phyloP scores from a whole-genome alignment of 192 early-diverging fungal genomes.

The Coemansia sp. region DNA sequence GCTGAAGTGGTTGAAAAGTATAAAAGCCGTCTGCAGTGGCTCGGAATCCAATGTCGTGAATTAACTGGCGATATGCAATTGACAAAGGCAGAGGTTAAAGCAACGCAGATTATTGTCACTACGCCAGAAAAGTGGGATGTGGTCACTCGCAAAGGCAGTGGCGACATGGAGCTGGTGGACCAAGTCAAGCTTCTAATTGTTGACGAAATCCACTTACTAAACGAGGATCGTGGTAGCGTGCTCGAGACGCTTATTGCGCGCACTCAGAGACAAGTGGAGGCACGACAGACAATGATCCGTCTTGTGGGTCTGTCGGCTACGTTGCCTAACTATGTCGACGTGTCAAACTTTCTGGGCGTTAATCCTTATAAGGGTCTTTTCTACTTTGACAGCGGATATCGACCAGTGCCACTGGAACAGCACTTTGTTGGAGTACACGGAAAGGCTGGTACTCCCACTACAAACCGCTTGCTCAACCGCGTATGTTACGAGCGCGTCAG shows the following conservation, averaged over 20 bases:
- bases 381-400: conserved; percentile 93
- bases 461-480: conserved; percentile 70
- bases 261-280: conserved; percentile 88
- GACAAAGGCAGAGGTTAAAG: conserved; percentile 88
- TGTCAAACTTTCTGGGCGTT: conserved; percentile 88
- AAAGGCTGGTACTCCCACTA: conserved; percentile 69
- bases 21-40: conserved; percentile 72
- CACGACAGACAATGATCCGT: conserved; percentile 91
- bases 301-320: conserved; percentile 97
- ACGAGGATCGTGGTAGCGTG: conserved; percentile 95
- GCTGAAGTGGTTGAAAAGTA: conserved; percentile 95
- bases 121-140: conserved; percentile 99
- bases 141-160: conserved; percentile 92
- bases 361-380: conserved; percentile 92
- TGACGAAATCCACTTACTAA: conserved; percentile 96
- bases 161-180: conserved; percentile 87
- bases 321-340: conserved; percentile 96
- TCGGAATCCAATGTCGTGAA: conserved; percentile 86
- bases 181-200: conserved; percentile 93
- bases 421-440: conserved; percentile 92
- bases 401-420: conserved; percentile 95
- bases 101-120: conserved; percentile 97
- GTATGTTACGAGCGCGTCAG: conserved; percentile 84
- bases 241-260: conserved; percentile 95
- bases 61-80: conserved; percentile 98